A percentile compares a stretch with the other conserved stretches of the same genome.
Conservation (phyloP, 106 monocot genomes). For the Cymbidium sinense region DNA sequence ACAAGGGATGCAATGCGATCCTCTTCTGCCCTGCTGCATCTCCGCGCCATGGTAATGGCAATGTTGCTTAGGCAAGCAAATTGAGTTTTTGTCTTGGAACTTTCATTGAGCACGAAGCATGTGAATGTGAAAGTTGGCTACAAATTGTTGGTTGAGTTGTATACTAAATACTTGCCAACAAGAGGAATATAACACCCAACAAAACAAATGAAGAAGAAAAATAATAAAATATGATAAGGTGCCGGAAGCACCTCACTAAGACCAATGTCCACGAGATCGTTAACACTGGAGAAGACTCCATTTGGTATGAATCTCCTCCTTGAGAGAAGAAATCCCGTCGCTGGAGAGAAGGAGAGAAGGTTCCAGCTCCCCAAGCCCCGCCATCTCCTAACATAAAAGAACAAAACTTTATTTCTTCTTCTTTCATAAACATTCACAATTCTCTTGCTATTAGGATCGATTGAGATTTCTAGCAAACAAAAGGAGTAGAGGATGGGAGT, state of each 20-base stretch:
- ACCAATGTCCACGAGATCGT: background rate
- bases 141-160: no score
- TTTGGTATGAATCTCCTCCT: background rate
- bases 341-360: background rate
- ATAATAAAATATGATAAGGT: background rate
- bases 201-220: no score
- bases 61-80: background rate
- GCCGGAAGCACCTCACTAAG: background rate
- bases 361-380: background rate
- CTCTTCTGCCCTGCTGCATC: slow-evolving; percentile 18
- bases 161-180: no score
- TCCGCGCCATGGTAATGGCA: slow-evolving; percentile 10
- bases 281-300: background rate
- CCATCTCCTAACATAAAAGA: background rate
- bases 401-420: background rate
- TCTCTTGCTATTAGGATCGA: no score
- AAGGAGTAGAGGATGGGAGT: no score
- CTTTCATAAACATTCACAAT: background rate
- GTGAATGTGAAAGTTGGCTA: no score
- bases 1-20: slow-evolving; percentile 23
- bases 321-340: background rate
- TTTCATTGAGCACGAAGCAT: no score
- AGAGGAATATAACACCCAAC: no score
- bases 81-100: background rate
- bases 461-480: no score